Base-by-base conservation (phyloP, 257 asterid genomes). In the Petunia axillaris region DNA sequence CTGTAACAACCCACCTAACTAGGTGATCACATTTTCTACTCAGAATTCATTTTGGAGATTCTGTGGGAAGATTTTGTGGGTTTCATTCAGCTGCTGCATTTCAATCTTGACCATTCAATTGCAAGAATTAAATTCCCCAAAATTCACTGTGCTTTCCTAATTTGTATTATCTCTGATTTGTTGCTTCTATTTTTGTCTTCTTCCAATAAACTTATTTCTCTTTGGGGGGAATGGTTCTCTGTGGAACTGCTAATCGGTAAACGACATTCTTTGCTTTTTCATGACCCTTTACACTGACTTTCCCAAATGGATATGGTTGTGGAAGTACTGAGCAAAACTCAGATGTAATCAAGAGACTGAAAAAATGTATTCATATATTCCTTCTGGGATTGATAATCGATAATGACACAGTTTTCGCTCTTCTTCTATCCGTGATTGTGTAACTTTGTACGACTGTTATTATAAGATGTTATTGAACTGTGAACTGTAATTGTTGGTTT, bases 21-120 rank as follows among this genome's bases (percentile, higher is more conserved):
- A 78, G 83, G 82, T 76, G 93, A 88, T 87, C 85, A 81, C 83
- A 81, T 82, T 88, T 85, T 81, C 16, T 25, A 5, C 43, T 25
- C 6, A 73, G 13, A 73, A 73, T 55, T 9, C 5, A 11, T 50
- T 73, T 14, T 73, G 62, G 14, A 80, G 80, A 81, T 83, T 88
- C 85, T 86, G 70, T 77, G 46, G 4, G 50, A 54, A 81, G 87
- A 78, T 78, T 84, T 82, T 79, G 58, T 77, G 82, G 87, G 84
- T 81, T 86, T 84, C 60, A 62, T 79, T 82, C 85, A 73, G 75
- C 76, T 81, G 76, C 75, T 63, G 58, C 77, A 81, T 77, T 83
- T 86, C 82, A 82, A 63, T 86, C 77, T 75, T 83, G 10, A 71
- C 84, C 60, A 48, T 3, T 66, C 84, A 81, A 58, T 81, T 83